A percentile compares a stretch with the other conserved stretches of the same genome.
phyloP scores from a whole-genome alignment of 129 eudicot species.

The Saposhnikovia divaricata region DNA sequence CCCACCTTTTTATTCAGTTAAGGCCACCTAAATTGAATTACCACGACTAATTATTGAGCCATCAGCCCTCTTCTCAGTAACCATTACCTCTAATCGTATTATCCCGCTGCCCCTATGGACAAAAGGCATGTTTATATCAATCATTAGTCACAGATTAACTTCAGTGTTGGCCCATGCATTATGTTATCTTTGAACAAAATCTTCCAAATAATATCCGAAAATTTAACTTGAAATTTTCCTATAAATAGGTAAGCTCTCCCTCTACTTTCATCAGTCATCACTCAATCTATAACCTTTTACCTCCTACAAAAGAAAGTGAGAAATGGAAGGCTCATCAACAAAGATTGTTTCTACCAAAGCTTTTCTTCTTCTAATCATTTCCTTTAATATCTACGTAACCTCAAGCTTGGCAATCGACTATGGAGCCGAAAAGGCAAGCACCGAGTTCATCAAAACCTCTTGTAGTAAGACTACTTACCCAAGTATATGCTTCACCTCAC shows the following conservation, averaged over 20 bases:
- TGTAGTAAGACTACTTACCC: conserved; percentile 38
- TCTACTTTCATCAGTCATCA: neutral
- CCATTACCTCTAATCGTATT: neutral
- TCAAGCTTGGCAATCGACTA: neutral
- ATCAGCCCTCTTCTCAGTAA: neutral
- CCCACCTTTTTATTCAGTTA: neutral
- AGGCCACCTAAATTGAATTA: neutral
- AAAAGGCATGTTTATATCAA: neutral
- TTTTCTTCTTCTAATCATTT: neutral
- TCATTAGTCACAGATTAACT: neutral
- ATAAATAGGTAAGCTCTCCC: conserved; percentile 8
- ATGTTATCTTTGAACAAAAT: neutral
- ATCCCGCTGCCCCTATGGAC: neutral
- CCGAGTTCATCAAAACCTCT: conserved; percentile 22
- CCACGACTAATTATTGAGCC: neutral
- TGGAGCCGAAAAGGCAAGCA: conserved; percentile 13
- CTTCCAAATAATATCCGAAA: no score
- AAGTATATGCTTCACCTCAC: conserved; percentile 32
- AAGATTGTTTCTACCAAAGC: neutral
- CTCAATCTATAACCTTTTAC: neutral
- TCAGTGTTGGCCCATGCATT: neutral
- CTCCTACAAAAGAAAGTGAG: neutral
- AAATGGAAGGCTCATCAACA: neutral
- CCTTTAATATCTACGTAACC: neutral
- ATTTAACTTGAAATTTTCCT: neutral